Evolutionary conservation across 2,329 filamentous ascomycete genomes (phyloP).

Genomic region (Plectosphaerella sp.): DNA sequence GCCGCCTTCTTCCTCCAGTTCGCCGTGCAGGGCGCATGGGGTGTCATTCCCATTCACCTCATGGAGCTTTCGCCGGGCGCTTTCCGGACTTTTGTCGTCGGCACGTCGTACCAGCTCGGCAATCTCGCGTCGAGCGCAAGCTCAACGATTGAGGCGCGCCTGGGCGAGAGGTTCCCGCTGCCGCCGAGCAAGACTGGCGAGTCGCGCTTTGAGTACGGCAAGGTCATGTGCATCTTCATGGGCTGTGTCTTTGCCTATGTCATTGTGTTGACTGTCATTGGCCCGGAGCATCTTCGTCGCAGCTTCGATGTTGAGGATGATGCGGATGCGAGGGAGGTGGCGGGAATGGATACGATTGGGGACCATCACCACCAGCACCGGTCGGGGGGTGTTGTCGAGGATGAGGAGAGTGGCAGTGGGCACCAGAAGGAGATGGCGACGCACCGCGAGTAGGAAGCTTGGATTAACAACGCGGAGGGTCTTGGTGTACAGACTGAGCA

Average conservation of each 20-base stretch:
- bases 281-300: constrained; percentile 49
- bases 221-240: constrained; percentile 90
- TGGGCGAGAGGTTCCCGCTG: constrained; percentile 72
- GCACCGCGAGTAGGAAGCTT: constrained; percentile 3
- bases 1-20: constrained; percentile 83
- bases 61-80: constrained; percentile 72
- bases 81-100: constrained; percentile 71
- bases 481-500: too few relatives aligned
- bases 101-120: constrained; percentile 71
- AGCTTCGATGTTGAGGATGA: constrained; percentile 48
- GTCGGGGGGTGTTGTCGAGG: not conserved
- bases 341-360: constrained; percentile 30
- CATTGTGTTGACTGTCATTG: constrained; percentile 58
- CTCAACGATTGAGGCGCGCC: constrained; percentile 71
- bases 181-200: constrained; percentile 44
- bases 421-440: constrained; percentile 11
- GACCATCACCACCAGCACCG: not conserved
- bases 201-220: constrained; percentile 67
- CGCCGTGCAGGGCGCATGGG: constrained; percentile 74
- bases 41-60: constrained; percentile 70
- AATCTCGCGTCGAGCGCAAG: constrained; percentile 68
- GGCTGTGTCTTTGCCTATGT: constrained; percentile 68
- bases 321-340: constrained; percentile 40
- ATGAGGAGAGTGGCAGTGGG: constrained; percentile 5
- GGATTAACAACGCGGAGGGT: not conserved